These are phyloP conservation scores for Pichia sp. DNA, from an alignment of 1,139 yeast genomes.

Conservation along the genomic window DNA sequence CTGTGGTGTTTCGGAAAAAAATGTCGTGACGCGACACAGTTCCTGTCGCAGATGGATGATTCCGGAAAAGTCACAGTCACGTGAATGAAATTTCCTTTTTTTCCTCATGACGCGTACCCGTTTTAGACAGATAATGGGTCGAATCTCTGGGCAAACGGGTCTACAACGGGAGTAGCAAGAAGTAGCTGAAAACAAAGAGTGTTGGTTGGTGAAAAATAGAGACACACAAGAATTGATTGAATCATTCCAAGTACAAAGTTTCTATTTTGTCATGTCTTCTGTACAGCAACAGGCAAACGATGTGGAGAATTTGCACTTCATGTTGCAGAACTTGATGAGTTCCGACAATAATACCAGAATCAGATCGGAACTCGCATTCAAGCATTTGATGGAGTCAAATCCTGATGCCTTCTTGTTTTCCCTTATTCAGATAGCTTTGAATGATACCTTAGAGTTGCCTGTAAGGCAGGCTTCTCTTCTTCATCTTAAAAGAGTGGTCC, in stretches of 20 bases:
- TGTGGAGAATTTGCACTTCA: background rate
- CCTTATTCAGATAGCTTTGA: slow-evolving; percentile 25
- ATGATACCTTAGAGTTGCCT: slow-evolving; percentile 16
- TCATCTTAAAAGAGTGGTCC: slow-evolving; percentile 65
- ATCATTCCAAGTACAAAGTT: too few species aligned
- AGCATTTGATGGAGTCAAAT: slow-evolving; percentile 21
- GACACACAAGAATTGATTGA: too few species aligned
- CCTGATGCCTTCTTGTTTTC: slow-evolving; percentile 23
- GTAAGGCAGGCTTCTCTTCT: slow-evolving; percentile 64
- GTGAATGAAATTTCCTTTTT: background rate
- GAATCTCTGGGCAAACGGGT: too few species aligned
- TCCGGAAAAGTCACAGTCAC: background rate
- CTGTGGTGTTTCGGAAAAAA: background rate
- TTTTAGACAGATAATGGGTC: too few species aligned
- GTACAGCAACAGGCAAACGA: background rate
- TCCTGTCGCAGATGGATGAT: background rate
- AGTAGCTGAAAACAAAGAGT: too few species aligned
- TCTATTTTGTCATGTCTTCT: background rate
- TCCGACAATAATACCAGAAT: slow-evolving; percentile 29
- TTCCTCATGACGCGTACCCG: too few species aligned
- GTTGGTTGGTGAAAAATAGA: background rate
- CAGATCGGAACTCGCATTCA: slow-evolving; percentile 29
- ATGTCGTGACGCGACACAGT: background rate
- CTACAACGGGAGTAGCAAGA: too few species aligned
- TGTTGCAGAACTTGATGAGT: slow-evolving; percentile 16